These are phyloP conservation scores for Viola pubescens DNA, from an alignment of 441 rosid species.

Conservation along the genomic window DNA sequence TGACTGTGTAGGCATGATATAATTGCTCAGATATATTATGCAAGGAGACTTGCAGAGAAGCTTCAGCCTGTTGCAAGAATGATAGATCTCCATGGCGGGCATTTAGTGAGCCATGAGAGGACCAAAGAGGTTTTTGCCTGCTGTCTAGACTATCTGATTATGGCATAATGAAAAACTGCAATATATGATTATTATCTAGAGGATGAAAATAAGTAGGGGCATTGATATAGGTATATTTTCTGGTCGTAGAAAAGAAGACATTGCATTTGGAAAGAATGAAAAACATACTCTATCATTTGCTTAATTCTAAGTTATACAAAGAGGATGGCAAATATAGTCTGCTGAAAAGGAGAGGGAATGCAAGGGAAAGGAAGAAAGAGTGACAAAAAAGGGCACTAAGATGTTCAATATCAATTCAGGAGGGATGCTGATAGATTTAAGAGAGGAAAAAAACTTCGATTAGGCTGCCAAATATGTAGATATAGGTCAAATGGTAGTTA, in stretches of 20 bases:
- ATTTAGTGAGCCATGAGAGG: constrained; percentile 93
- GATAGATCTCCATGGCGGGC: constrained; percentile 96
- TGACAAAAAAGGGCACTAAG: no score
- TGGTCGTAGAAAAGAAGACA: not conserved
- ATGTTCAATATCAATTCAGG: no score
- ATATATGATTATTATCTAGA: not conserved
- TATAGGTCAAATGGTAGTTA: not conserved
- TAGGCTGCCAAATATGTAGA: no score
- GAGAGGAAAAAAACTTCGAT: not conserved
- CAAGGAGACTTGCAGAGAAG: constrained; percentile 75
- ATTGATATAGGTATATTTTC: not conserved
- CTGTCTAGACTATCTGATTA: constrained; percentile 5
- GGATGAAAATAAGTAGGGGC: not conserved
- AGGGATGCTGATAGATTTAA: not conserved
- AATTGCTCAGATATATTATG: constrained; percentile 81
- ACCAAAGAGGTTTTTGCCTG: constrained; percentile 66
- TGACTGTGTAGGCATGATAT: constrained; percentile 59
- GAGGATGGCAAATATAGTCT: no score
- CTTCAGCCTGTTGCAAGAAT: constrained; percentile 77
- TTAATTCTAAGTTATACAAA: not conserved
- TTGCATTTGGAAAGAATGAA: constrained; percentile 3
- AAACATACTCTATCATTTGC: not conserved
- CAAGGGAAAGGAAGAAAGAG: no score
- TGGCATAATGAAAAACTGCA: constrained; percentile 2
- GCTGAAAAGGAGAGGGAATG: no score